Evolutionary conservation across 2,329 filamentous ascomycete genomes (phyloP).

Genomic region (Penicillium rolfsii): DNA sequence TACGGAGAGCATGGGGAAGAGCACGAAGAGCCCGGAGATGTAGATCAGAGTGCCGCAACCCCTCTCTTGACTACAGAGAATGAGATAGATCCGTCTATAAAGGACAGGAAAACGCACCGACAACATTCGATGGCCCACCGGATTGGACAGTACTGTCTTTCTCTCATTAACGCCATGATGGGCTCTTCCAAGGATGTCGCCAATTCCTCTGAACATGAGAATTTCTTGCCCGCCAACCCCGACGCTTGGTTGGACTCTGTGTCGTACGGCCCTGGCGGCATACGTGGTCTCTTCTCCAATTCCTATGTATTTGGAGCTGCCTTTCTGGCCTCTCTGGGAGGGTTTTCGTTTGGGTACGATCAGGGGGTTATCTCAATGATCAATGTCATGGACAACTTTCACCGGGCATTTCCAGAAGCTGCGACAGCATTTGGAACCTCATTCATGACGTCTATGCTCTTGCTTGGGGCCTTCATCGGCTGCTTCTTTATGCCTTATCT

Average conservation of each 20-base stretch:
- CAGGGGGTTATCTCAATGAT: constrained; percentile 45
- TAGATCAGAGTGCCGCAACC: neutral
- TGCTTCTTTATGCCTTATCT: constrained; percentile 43
- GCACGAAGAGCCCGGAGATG: neutral
- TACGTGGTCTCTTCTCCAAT: constrained; percentile 1
- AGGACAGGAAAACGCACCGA: neutral
- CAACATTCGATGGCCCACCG: neutral
- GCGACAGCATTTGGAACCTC: constrained; percentile 9
- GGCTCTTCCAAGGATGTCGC: neutral
- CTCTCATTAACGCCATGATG: neutral
- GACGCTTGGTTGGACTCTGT: neutral
- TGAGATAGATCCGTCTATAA: neutral
- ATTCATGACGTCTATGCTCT: constrained; percentile 52
- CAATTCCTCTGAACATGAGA: neutral
- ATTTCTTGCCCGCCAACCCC: neutral
- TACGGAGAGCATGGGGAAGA: neutral
- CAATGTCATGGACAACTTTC: constrained; percentile 53
- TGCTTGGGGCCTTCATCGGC: constrained; percentile 37
- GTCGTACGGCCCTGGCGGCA: constrained; percentile 1
- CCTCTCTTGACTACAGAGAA: neutral
- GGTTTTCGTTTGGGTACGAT: constrained; percentile 48
- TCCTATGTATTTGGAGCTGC: constrained; percentile 49
- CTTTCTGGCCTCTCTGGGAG: constrained; percentile 48
- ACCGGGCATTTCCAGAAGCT: constrained; percentile 46
- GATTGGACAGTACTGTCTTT: neutral